Evolutionary conservation across 2,329 filamentous ascomycete genomes (phyloP).

Genomic region (Aureobasidium sp.): DNA sequence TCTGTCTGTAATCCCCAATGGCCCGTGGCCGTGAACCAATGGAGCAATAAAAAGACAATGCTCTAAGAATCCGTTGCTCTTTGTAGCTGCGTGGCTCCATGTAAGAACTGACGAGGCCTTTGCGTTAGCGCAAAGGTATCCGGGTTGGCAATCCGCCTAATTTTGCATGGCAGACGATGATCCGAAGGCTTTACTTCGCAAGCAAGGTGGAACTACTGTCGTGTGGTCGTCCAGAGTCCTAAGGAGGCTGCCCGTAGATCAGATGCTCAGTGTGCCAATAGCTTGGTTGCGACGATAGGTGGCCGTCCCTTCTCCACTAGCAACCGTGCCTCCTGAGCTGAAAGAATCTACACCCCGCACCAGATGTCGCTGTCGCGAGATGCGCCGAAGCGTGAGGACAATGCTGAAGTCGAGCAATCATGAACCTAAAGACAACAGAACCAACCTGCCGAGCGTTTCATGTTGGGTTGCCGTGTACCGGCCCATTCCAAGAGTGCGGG

Average conservation of each 20-base stretch:
- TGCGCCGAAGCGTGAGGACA: background rate
- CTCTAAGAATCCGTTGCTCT: background rate
- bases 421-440: background rate
- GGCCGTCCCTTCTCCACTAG: background rate
- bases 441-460: conserved; percentile 9
- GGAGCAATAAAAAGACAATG: background rate
- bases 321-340: background rate
- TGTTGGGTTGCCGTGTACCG: conserved; percentile 11
- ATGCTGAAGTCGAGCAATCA: background rate
- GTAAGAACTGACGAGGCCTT: conserved; percentile 3
- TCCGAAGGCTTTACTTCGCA: background rate
- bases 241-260: background rate
- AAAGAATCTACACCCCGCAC: background rate
- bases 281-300: background rate
- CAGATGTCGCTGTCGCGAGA: background rate
- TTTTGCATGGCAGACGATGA: background rate
- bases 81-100: background rate
- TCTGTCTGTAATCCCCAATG: background rate
- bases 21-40: conserved; percentile 1
- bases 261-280: background rate
- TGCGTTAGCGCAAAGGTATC: conserved; percentile 1
- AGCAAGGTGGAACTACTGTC: background rate
- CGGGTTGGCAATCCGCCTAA: background rate
- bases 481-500: conserved; percentile 1
- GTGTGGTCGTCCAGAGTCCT: background rate